Evolutionary conservation across 176 grass and related monocot genomes (phyloP), one percentile per base, ranked within the genome.

Genomic region (Cocos nucifera): DNA sequence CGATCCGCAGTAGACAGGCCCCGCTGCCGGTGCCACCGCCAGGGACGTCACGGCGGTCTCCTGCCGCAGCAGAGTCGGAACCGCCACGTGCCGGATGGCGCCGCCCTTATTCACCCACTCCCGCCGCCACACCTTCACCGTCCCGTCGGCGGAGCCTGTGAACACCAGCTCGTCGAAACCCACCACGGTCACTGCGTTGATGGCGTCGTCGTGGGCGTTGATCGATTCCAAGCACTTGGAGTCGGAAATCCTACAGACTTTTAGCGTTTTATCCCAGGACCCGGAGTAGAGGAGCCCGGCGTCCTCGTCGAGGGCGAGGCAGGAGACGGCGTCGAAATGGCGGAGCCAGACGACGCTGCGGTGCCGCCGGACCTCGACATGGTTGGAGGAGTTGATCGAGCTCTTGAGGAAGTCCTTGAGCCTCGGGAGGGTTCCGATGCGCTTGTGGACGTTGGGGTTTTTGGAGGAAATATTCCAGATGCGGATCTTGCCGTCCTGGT

Each of bases 61-160:
- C 17, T 60, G 69, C 48, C 61, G 26, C n/a, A 73, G 22, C 58
- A 89, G 67, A 4, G 64, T 65, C 53, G 59, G 4, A 30, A 66
- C 60, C 32, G 56, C n/a, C 2, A 82, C 58, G 72, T 90, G 82
- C 24, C 49, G 51, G 19, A 51, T 67, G 51, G 4, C 56, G 12
- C 44, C 53, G 50, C 27, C 26, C 7, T 17, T 15, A 15, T 9
- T 6, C 6, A 19, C 7, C 5, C 0, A 4, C 54, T 76, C 81
- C 16, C 82, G 79, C 2, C 64, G 59, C 87, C 87, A 90, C 7
- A 66, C 65, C 30, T 85, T 90, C 26, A 82, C 69, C 1, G 82
- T 64, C 52, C 82, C 87, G 58, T 90, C 78, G 0, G 77, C 81
- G 0, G 87, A 76, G 4, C 87, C 75, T 3, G 82, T 79, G 70